Evolutionary conservation across 1,139 yeast genomes (phyloP).

Genomic region (Magnusiomyces suaveolens): DNA sequence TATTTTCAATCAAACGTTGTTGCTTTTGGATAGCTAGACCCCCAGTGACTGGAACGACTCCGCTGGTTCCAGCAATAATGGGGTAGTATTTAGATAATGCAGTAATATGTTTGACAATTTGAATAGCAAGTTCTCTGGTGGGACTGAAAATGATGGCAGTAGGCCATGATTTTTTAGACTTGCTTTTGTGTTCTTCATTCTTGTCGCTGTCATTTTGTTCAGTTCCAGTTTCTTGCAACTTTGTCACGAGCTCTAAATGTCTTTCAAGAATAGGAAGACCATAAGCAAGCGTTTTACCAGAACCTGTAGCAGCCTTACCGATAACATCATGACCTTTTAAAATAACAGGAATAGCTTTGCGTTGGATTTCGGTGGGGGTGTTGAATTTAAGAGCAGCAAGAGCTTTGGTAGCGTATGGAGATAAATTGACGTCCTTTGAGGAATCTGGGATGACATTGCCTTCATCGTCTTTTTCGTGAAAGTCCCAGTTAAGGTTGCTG

Average conservation of each 20-base stretch:
- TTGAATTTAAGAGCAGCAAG: slow-evolving; percentile 43
- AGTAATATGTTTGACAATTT: slow-evolving; percentile 73
- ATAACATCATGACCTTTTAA: slow-evolving; percentile 67
- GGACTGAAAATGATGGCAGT: slow-evolving; percentile 84
- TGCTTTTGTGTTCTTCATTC: slow-evolving; percentile 25
- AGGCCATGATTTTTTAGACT: slow-evolving; percentile 36
- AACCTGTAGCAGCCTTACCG: slow-evolving; percentile 97
- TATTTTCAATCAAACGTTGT: slow-evolving; percentile 59
- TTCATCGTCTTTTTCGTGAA: slow-evolving; percentile 9
- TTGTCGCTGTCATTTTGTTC: slow-evolving; percentile 13
- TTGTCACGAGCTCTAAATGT: slow-evolving; percentile 19
- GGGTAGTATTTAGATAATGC: slow-evolving; percentile 53
- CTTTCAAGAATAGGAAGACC: slow-evolving; percentile 88
- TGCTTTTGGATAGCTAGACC: slow-evolving; percentile 92
- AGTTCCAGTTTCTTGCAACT: slow-evolving; percentile 13
- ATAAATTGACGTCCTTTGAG: slow-evolving; percentile 38
- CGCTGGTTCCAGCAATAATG: slow-evolving; percentile 31
- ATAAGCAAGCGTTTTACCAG: slow-evolving; percentile 93
- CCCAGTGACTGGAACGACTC: slow-evolving; percentile 80
- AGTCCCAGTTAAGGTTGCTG: slow-evolving; percentile 20
- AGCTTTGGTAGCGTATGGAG: slow-evolving; percentile 45
- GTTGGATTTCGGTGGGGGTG: slow-evolving; percentile 79
- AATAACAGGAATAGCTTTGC: slow-evolving; percentile 64
- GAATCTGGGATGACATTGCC: slow-evolving; percentile 24
- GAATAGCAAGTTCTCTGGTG: slow-evolving; percentile 93